Evolutionary conservation across 352 stramenopile species (phyloP), one percentile per base, ranked within the genome.

Genomic region (Phytophthora tubulina): DNA sequence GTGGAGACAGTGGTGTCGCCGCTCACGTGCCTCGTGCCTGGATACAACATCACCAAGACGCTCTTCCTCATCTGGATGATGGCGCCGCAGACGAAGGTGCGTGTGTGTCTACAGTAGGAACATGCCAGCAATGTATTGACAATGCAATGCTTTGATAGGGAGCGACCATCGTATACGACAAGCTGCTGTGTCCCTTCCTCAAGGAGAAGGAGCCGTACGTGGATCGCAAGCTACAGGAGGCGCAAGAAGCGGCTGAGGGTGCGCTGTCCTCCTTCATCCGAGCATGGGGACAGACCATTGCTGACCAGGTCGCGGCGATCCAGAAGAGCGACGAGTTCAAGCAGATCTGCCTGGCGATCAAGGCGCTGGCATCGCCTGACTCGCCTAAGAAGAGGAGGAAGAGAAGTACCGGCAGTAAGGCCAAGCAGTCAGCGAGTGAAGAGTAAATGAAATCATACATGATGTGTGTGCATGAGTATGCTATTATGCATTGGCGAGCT

Each of bases 11-110:
- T 91, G 38, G 79, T 70, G 27, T 77, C 80, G 44, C 78, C 77
- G 21, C 64, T 92, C 51, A 58, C 88, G 38, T 74, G 68, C 33
- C 88, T 88, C 65, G 89, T 99, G 62, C 97, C 97, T 1, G 98
- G 98, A 54, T 99, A 99, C 78, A 99, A 97, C 72, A 59, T 96
- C 4, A 93, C 96, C 73, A 99, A 99, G 81, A 86, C 97, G 62
- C 88, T 97, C 21, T 98, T 99, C 70, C 88, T 99, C 52, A 83
- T 99, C 51, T 99, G 96, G 96, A 90, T 97, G 64, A 98, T 99
- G 90, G 78, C 98, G 31, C 96, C 94, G 5, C 91, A 97, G 81
- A 98, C 95, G 21, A 86, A 82, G 73, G 71, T 93, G 35, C 77
- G 82, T 45, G 41, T 85, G 15, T 8, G 17, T 35, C 3, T 32